phyloP scores from a whole-genome alignment of 2,329 filamentous ascomycete species.

The Fusarium sp. region DNA sequence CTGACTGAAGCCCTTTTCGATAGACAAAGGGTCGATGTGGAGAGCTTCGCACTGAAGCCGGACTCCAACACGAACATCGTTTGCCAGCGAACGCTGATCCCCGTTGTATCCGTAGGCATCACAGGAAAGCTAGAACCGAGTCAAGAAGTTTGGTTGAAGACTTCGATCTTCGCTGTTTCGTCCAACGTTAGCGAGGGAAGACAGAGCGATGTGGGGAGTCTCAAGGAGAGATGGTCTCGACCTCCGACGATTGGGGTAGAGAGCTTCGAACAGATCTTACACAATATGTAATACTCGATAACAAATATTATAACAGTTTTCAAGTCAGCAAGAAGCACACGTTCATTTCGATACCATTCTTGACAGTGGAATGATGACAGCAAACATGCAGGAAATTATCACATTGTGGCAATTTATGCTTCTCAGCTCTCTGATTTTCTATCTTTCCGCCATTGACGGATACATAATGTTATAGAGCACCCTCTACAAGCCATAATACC shows the following conservation, averaged over 20 bases:
- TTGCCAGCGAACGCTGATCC: constrained; percentile 30
- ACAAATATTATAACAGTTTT: fast-evolving
- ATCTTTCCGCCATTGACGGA: background rate
- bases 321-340: background rate
- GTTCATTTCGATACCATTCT: fast-evolving
- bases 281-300: background rate
- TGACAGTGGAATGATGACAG: background rate
- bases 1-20: background rate
- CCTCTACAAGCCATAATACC: too few relatives aligned
- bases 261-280: background rate
- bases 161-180: constrained; percentile 20
- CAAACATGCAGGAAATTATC: background rate
- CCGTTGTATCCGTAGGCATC: background rate
- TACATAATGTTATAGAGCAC: background rate
- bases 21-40: background rate
- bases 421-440: background rate
- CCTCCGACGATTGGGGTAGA: background rate
- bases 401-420: background rate
- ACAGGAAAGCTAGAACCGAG: background rate
- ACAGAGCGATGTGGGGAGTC: fast-evolving
- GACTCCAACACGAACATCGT: constrained; percentile 35
- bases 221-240: constrained; percentile 16
- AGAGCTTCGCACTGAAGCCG: constrained; percentile 23
- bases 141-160: constrained; percentile 7
- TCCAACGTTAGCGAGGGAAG: background rate